Percentiles rank a stretch among this genome's conserved stretches.
phyloP scores from a whole-genome alignment of 306 rosid species.

The Pueraria montana region DNA sequence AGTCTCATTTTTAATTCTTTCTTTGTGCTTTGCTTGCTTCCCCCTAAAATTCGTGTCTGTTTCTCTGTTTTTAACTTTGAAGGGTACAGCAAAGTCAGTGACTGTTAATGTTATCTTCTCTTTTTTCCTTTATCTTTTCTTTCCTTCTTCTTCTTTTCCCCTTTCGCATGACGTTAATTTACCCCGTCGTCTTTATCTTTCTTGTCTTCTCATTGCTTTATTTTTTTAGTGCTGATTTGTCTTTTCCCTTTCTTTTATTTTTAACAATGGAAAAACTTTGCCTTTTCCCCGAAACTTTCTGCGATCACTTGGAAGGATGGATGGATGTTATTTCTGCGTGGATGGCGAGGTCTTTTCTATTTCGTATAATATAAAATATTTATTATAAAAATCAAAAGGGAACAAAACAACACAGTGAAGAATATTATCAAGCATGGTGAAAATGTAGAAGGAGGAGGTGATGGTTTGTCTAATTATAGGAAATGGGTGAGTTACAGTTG shows the following conservation, averaged over 20 bases:
- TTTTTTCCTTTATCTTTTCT: constrained; percentile 11
- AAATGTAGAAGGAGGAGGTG: constrained; percentile 10
- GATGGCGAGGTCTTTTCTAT: constrained; percentile 2
- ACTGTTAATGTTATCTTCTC: constrained; percentile 36
- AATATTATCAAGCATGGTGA: constrained; percentile 7
- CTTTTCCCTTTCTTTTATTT: constrained; percentile 33
- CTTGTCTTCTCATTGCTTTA: constrained; percentile 38
- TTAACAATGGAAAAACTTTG: constrained; percentile 39
- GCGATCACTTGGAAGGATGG: constrained; percentile 24
- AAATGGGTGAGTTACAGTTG: constrained; percentile 35
- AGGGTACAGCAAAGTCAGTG: constrained; percentile 48
- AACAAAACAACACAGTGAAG: not conserved
- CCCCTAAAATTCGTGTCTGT: constrained; percentile 52
- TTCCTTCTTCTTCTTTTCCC: not conserved
- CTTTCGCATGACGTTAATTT: constrained; percentile 28
- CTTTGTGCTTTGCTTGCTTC: not conserved
- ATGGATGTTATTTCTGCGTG: not conserved
- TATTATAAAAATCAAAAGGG: not conserved
- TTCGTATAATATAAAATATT: not conserved
- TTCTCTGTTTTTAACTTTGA: constrained; percentile 43
- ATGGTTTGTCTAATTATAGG: constrained; percentile 20
- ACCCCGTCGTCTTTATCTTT: constrained; percentile 37
- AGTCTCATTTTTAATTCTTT: constrained; percentile 41
- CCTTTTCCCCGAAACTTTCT: constrained; percentile 38
- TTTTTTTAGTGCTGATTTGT: constrained; percentile 42